Conservation (phyloP, 2,329 filamentous ascomycete genomes). For the Hypoxylon sp. region DNA sequence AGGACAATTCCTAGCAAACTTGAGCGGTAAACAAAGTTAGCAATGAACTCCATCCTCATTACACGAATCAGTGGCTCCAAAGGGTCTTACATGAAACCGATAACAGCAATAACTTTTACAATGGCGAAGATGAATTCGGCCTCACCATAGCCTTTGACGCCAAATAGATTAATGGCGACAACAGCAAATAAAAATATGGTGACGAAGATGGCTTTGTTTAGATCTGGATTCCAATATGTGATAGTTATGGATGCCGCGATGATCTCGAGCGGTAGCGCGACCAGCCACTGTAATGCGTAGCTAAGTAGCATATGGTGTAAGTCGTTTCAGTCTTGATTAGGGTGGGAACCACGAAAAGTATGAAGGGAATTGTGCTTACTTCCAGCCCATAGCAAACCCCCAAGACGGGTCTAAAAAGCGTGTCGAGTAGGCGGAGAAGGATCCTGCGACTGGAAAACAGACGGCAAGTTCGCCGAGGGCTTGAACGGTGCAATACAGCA, state of each 20-base stretch:
- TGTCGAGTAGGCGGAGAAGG: slow-evolving; percentile 92
- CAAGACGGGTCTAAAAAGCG: slow-evolving; percentile 93
- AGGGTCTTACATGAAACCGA: slow-evolving; percentile 83
- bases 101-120: slow-evolving; percentile 87
- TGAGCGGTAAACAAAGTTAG: slow-evolving; percentile 33
- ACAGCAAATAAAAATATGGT: slow-evolving; percentile 84
- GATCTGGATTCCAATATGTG: slow-evolving; percentile 78
- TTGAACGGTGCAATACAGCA: slow-evolving; percentile 94
- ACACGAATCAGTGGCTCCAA: neutral
- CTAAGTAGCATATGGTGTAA: slow-evolving; percentile 68
- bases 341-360: neutral
- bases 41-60: neutral
- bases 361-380: slow-evolving; percentile 66
- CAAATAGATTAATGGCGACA: slow-evolving; percentile 86
- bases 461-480: slow-evolving; percentile 93
- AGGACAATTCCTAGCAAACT: slow-evolving; percentile 88
- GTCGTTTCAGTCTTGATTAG: neutral
- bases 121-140: slow-evolving; percentile 90
- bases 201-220: slow-evolving; percentile 83
- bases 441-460: slow-evolving; percentile 89
- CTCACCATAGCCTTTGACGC: slow-evolving; percentile 90
- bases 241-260: slow-evolving; percentile 89
- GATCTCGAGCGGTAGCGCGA: slow-evolving; percentile 86
- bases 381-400: slow-evolving; percentile 97
- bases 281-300: slow-evolving; percentile 90